Evolutionary conservation across 768 basidiomycete genomes (phyloP), one percentile per base, ranked within the genome.

Genomic region (Boletus coccyginus): DNA sequence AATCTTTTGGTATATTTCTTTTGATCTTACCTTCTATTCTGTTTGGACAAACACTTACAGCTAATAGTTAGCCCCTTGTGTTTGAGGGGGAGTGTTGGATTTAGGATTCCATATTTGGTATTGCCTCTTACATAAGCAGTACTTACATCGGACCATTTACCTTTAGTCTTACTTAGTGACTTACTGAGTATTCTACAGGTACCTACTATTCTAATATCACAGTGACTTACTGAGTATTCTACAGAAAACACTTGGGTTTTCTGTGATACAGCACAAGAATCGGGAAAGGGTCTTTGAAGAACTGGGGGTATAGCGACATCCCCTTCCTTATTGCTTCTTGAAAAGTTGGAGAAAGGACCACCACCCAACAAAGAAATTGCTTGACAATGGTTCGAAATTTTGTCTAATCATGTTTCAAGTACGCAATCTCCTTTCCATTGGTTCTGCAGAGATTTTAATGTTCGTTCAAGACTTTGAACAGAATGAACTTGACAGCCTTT

Each of bases 201-300:
- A n/a, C n/a, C n/a, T n/a, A n/a, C n/a, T n/a, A n/a, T n/a, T n/a
- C n/a, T n/a, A n/a, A n/a, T n/a, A n/a, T n/a, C n/a, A n/a, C n/a
- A 21, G 21, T 21, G 21, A 21, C 21, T 1, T 1, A 21, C 21
- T 21, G 21, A 21, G 21, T 21, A 21, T 21, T 21, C n/a, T n/a
- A n/a, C n/a, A n/a, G n/a, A n/a, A 21, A 21, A 21, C 76, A 0
- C 74, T 96, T 27, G 91, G 92, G 2, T 94, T 94, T 68, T 66
- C 81, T 16, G 77, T 88, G 13, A 75, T 90, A 2, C 78, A 84
- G 41, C 77, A 81, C 5, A 67, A 60, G 27, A 66, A 85, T 49
- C 76, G 73, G 16, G 21, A 21, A 68, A 72, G 6, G 81, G 87
- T 50, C 79, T 79, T 1, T 60, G 48, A 0, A n/a, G 91, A 89